Percentiles rank a stretch among this genome's conserved stretches.
phyloP scores from a whole-genome alignment of 2,329 filamentous ascomycete species.

The Cladophialophora psammophila region DNA sequence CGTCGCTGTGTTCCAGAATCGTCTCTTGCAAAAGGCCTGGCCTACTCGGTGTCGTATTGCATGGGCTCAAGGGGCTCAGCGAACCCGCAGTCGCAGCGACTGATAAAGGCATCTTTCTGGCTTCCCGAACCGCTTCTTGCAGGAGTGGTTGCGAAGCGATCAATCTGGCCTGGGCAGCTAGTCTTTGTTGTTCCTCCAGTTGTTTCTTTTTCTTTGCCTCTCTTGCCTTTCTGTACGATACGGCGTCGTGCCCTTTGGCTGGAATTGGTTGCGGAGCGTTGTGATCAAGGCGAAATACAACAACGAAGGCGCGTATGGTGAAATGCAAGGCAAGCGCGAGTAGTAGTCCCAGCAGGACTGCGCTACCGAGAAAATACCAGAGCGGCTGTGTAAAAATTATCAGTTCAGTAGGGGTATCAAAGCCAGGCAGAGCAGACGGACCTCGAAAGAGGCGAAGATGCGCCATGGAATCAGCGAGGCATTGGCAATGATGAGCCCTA shows the following conservation, averaged over 20 bases:
- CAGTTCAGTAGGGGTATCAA: background rate
- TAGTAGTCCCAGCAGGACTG: constrained; percentile 70
- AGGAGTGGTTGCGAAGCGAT: constrained; percentile 37
- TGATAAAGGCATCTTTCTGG: constrained; percentile 32
- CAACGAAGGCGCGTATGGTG: constrained; percentile 63
- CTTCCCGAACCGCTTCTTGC: constrained; percentile 35
- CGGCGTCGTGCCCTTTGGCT: constrained; percentile 38
- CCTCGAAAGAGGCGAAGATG: constrained; percentile 63
- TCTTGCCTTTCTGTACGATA: constrained; percentile 41
- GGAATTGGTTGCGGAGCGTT: constrained; percentile 29
- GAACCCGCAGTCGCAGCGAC: constrained; percentile 17
- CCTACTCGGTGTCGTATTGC: constrained; percentile 22
- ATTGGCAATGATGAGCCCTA: constrained; percentile 53
- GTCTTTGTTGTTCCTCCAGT: constrained; percentile 33
- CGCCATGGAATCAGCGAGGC: constrained; percentile 58
- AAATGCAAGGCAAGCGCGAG: constrained; percentile 68
- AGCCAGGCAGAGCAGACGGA: constrained; percentile 43
- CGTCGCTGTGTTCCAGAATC: constrained; percentile 40
- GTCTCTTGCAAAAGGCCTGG: constrained; percentile 36
- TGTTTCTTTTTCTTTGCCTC: constrained; percentile 38
- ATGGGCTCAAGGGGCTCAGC: constrained; percentile 30
- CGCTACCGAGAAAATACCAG: constrained; percentile 68
- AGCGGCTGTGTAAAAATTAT: constrained; percentile 47
- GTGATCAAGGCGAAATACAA: constrained; percentile 48
- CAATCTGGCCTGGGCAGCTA: constrained; percentile 33